Percentiles rank a stretch among this genome's conserved stretches.
phyloP scores from a whole-genome alignment of 1,284 basidiomycete species.

The Leccinum fuscescens region DNA sequence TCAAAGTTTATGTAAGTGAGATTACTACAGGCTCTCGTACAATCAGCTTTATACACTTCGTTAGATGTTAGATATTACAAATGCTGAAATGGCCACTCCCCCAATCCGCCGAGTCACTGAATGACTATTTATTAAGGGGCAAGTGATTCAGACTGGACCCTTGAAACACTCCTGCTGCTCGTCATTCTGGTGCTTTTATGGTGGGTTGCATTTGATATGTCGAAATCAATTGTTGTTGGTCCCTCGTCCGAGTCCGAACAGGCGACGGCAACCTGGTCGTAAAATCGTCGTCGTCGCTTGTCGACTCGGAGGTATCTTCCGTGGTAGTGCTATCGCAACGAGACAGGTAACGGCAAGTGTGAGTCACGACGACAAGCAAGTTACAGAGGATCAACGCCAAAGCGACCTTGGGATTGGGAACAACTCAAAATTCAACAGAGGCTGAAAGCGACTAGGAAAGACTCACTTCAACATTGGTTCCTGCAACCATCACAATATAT shows the following conservation, averaged over 20 bases:
- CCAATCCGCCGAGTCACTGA: too few species aligned
- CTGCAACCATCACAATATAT: background rate
- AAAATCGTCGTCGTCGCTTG: background rate
- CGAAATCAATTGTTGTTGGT: background rate
- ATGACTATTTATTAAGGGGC: background rate
- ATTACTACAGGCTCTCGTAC: background rate
- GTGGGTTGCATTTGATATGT: background rate
- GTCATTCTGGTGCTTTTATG: background rate
- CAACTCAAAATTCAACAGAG: background rate
- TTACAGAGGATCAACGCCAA: conserved; percentile 19
- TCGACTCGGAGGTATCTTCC: background rate
- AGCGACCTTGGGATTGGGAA: conserved; percentile 1
- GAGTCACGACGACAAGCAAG: conserved; percentile 22
- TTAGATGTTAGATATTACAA: background rate
- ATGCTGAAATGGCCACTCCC: background rate
- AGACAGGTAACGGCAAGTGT: conserved; percentile 5
- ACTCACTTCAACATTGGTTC: conserved; percentile 9
- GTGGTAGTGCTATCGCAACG: background rate
- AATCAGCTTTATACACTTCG: background rate
- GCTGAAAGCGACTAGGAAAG: background rate
- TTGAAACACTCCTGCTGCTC: background rate
- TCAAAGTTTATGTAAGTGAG: background rate
- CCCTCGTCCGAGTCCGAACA: background rate
- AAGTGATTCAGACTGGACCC: background rate
- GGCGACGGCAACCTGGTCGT: background rate